Conservation (phyloP, 2,329 filamentous ascomycete species). For the Phialophora tarda region DNA sequence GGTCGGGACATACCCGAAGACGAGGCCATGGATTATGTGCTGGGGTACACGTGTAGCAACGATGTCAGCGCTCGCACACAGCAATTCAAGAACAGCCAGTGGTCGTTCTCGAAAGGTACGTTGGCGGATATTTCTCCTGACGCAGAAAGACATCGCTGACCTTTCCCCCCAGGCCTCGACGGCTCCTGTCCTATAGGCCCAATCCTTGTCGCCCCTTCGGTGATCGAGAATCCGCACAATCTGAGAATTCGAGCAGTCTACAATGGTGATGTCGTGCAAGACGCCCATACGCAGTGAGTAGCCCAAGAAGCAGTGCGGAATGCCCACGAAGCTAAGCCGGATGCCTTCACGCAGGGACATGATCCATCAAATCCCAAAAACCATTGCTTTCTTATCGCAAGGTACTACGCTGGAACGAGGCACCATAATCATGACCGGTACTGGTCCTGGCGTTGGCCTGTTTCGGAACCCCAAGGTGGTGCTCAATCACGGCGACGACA, state of each 20-base stretch:
- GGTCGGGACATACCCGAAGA: constrained; percentile 45
- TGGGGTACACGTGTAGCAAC: constrained; percentile 49
- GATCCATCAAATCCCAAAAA: constrained; percentile 47
- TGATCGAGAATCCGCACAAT: constrained; percentile 48
- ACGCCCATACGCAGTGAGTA: constrained; percentile 18
- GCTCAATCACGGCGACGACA: constrained; percentile 48
- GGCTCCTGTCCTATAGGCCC: constrained; percentile 50
- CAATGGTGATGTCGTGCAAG: constrained; percentile 22
- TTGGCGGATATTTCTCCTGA: constrained; percentile 44
- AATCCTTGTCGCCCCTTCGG: constrained; percentile 33
- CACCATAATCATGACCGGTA: constrained; percentile 50
- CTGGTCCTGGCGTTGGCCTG: constrained; percentile 50
- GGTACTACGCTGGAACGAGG: constrained; percentile 47
- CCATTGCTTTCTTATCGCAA: constrained; percentile 45
- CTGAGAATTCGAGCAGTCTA: constrained; percentile 43
- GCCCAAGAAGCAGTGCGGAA: background rate
- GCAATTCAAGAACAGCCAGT: constrained; percentile 45
- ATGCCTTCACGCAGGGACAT: constrained; percentile 39
- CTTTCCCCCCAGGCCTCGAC: constrained; percentile 61
- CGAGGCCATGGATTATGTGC: constrained; percentile 47
- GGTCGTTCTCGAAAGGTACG: constrained; percentile 47
- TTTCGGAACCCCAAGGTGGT: constrained; percentile 48
- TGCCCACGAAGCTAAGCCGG: background rate
- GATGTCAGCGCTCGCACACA: constrained; percentile 47
- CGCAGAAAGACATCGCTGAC: constrained; percentile 43